These are phyloP conservation scores for Lenwebbia sp. DNA, from an alignment of 345 rosid species.

Conservation along the genomic window DNA sequence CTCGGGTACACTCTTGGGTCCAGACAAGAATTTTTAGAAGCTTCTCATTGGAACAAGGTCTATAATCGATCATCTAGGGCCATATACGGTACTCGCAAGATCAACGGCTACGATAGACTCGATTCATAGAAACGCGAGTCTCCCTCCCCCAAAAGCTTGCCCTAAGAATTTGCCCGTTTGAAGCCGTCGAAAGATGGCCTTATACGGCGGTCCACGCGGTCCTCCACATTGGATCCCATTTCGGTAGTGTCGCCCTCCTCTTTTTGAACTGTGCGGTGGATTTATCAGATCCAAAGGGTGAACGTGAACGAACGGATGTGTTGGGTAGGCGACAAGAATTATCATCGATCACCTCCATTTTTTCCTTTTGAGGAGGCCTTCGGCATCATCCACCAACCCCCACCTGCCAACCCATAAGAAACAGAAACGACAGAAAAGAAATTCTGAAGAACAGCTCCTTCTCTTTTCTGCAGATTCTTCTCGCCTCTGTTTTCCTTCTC, in stretches of 20 bases:
- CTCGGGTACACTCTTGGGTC: background rate
- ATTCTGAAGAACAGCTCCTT: too few species aligned
- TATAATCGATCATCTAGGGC: background rate
- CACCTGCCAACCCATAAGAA: background rate
- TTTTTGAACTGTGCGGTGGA: background rate
- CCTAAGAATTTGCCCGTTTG: background rate
- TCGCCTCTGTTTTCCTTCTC: background rate
- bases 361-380: background rate
- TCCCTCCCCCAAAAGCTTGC: background rate
- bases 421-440: background rate
- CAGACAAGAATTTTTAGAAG: background rate
- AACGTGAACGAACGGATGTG: background rate
- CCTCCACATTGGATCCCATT: background rate
- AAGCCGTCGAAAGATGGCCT: background rate
- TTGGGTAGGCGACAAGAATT: background rate
- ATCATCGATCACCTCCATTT: background rate
- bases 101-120: background rate
- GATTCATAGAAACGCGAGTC: background rate
- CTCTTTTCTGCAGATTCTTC: background rate
- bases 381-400: background rate
- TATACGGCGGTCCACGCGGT: background rate
- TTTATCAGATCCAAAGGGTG: background rate
- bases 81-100: fast-evolving
- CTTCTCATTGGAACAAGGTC: background rate
- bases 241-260: background rate